These are phyloP conservation scores for Lunasporangiospora selenospora DNA, from an alignment of 192 early-diverging fungal species.

Conservation along the genomic window DNA sequence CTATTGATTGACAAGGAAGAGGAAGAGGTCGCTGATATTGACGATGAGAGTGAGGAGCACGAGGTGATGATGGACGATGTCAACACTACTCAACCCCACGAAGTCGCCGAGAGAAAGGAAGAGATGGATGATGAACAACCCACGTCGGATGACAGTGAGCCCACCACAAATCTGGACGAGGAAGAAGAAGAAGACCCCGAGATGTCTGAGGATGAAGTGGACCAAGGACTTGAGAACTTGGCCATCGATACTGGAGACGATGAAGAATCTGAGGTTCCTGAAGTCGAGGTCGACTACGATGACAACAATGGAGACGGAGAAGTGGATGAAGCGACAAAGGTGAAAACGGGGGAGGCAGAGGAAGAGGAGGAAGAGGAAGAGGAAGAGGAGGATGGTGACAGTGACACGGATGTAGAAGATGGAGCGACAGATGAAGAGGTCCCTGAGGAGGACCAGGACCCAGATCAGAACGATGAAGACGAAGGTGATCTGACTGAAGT, in stretches of 20 bases:
- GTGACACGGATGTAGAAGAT: slow-evolving; percentile 1
- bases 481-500: not conserved
- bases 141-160: not conserved
- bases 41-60: not conserved
- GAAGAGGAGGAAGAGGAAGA: not conserved
- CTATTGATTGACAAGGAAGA: slow-evolving; percentile 1
- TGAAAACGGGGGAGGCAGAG: not conserved
- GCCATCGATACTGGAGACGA: slow-evolving; percentile 7
- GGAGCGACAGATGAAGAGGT: not conserved
- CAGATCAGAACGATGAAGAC: slow-evolving; percentile 3
- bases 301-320: slow-evolving; percentile 1
- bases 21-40: not conserved
- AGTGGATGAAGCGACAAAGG: not conserved
- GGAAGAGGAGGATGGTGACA: not conserved
- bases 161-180: not conserved
- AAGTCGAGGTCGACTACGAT: slow-evolving; percentile 41
- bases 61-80: slow-evolving; percentile 15
- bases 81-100: not conserved
- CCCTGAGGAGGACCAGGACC: slow-evolving; percentile 5
- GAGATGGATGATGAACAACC: slow-evolving; percentile 5
- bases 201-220: slow-evolving; percentile 6
- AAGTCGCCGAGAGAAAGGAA: slow-evolving; percentile 8
- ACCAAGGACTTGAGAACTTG: slow-evolving; percentile 21
- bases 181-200: slow-evolving; percentile 1
- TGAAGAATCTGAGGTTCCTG: not conserved